Percentiles rank a stretch among this genome's conserved stretches.
These are phyloP conservation scores for Ceratobasidium sp. DNA, from an alignment of 1,284 basidiomycete genomes.

Conservation along the genomic window DNA sequence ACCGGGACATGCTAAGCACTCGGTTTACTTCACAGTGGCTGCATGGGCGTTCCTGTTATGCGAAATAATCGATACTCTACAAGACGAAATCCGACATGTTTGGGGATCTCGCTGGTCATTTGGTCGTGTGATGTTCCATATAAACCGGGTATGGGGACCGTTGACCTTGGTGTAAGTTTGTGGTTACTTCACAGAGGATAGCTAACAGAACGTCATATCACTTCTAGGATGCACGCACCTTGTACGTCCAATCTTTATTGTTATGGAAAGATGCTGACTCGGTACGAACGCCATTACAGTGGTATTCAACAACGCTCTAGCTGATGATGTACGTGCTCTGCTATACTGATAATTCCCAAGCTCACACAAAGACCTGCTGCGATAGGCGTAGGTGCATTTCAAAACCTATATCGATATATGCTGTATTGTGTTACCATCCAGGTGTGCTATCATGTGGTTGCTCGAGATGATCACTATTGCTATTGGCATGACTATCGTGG, in stretches of 20 bases:
- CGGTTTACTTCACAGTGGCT: not conserved
- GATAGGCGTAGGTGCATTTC: not conserved
- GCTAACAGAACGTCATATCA: not conserved
- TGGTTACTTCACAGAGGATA: not conserved
- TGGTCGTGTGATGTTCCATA: not conserved
- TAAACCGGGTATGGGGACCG: not conserved
- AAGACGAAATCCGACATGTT: not conserved
- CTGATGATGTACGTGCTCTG: not conserved
- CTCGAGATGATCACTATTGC: not conserved
- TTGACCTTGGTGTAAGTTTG: not conserved
- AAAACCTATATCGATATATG: too few relatives aligned
- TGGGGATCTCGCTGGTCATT: not conserved
- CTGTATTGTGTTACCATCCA: not conserved
- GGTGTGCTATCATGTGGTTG: not conserved
- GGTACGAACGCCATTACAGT: not conserved
- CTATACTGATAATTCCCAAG: not conserved
- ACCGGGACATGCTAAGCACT: too few relatives aligned
- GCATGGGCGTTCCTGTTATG: not conserved
- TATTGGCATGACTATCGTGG: not conserved
- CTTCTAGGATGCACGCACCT: not conserved
- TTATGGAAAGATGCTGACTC: not conserved
- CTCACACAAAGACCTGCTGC: too few relatives aligned
- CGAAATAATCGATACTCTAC: not conserved
- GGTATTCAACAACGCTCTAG: not conserved
- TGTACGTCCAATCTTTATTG: not conserved